Evolutionary conservation across 1,139 yeast species (phyloP).

Genomic region (Debaryomycetaceae sp.): DNA sequence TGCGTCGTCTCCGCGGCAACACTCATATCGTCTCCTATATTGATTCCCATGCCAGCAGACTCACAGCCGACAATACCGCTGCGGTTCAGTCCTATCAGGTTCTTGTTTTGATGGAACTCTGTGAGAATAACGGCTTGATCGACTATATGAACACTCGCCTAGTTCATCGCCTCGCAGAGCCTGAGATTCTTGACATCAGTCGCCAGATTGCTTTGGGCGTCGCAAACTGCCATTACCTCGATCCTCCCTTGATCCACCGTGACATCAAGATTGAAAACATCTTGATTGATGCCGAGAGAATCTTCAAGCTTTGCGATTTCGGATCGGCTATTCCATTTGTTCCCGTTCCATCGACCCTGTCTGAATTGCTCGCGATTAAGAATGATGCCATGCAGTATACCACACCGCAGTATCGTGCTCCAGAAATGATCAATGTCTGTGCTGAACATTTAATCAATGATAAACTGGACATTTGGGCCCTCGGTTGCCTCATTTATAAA

Average conservation of each 20-base stretch:
- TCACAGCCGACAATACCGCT: constrained; percentile 9
- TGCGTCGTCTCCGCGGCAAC: constrained; percentile 70
- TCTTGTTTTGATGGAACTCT: constrained; percentile 83
- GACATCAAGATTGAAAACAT: constrained; percentile 96
- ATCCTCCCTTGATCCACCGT: constrained; percentile 78
- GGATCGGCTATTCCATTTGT: constrained; percentile 77
- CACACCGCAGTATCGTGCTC: constrained; percentile 94
- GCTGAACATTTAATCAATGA: constrained; percentile 85
- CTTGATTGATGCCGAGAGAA: constrained; percentile 59
- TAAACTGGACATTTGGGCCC: constrained; percentile 93
- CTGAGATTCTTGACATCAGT: constrained; percentile 76
- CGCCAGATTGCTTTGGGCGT: constrained; percentile 74
- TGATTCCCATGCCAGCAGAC: constrained; percentile 90
- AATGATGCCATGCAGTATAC: constrained; percentile 86
- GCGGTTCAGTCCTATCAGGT: constrained; percentile 62
- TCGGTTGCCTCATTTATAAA: constrained; percentile 85
- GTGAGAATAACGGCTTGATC: constrained; percentile 75
- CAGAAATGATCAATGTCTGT: constrained; percentile 90
- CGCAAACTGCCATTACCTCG: constrained; percentile 76
- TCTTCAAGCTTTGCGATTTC: constrained; percentile 82
- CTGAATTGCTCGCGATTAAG: constrained; percentile 58
- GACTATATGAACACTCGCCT: constrained; percentile 93
- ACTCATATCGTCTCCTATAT: constrained; percentile 77
- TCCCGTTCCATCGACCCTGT: constrained; percentile 53
- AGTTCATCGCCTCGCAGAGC: constrained; percentile 68